Base-by-base conservation (phyloP, 495 filamentous ascomycete species). In the Podospora fimiseda region DNA sequence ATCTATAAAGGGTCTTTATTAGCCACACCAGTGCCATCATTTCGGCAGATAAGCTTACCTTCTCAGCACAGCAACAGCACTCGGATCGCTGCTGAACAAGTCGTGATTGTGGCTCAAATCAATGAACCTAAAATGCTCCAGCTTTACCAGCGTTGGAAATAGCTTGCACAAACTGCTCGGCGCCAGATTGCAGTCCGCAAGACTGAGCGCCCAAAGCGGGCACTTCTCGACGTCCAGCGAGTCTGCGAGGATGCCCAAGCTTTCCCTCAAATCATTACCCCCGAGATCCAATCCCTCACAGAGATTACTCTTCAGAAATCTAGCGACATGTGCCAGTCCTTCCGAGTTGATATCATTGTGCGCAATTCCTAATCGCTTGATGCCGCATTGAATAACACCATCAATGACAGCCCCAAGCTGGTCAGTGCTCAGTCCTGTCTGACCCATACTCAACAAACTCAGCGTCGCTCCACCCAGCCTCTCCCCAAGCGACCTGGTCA, bases 211-310 rank as follows among this genome's bases (percentile, higher is more conserved):
- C 72, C 84, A 90, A 2, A 95, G 74, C 0, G 84, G 80, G 21
- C 58, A 60, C 33, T 79, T 76, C 3, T 83, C 74, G 11, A 69
- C 67, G n/a, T 80, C 74, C 36, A 95, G 67, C 15, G 79, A 78
- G 15, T 78, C 75, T 1, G 83, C 80, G 33, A 98, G 67, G 24
- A 83, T 70, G 41, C 78, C 75, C n/a, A 95, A 70, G 53, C 84
- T 76, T 24, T 90, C 81, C 53, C 82, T 70, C 21, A 81, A 60
- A 50, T 90, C 81, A 60, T 96, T 97, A n/a, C 89, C 89, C 33
- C 91, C 91, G n/a, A 98, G 69, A 66, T 97, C 93, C 5, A 98
- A 72, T 1, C 89, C 93, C 64, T 95, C 88, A 56, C 92, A 98
- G 39, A 82, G 74, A 0, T 85, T 85, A 39, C 76, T 78, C 44